phyloP scores from a whole-genome alignment of 345 rosid species.

The Citrus australasica region DNA sequence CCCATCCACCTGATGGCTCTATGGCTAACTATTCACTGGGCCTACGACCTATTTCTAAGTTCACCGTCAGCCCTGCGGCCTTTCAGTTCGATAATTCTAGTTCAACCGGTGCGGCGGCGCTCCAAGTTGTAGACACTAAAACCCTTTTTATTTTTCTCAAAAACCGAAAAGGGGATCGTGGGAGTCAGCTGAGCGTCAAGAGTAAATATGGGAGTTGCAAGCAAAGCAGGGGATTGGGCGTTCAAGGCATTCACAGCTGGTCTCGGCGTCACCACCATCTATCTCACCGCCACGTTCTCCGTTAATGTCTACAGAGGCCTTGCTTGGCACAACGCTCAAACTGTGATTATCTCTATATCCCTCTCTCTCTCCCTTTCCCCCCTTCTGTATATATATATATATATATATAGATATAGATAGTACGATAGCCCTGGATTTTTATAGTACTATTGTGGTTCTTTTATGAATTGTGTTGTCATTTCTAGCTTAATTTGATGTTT shows the following conservation, averaged over 20 bases:
- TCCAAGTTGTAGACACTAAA: not conserved
- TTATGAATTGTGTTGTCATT: not conserved
- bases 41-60: not conserved
- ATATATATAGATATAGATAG: too few relatives aligned
- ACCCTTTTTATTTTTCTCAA: not conserved
- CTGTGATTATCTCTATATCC: constrained; percentile 26
- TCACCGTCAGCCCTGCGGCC: too few relatives aligned
- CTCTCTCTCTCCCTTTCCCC: not conserved
- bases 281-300: constrained; percentile 72
- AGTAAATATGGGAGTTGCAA: constrained; percentile 44
- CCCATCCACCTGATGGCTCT: not conserved
- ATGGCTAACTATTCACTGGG: fast-evolving
- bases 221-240: constrained; percentile 62
- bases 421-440: not conserved
- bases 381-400: not conserved
- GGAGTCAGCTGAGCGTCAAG: not conserved
- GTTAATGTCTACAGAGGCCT: constrained; percentile 73
- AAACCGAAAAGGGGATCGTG: not conserved
- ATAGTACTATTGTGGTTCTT: not conserved
- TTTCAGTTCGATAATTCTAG: too few relatives aligned
- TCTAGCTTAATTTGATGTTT: not conserved
- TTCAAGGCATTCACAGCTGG: constrained; percentile 80
- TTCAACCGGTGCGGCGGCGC: not conserved
- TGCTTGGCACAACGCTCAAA: constrained; percentile 74
- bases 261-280: constrained; percentile 68